phyloP scores from a whole-genome alignment of 1,284 basidiomycete genomes.

The Malassezia arunalokei region DNA sequence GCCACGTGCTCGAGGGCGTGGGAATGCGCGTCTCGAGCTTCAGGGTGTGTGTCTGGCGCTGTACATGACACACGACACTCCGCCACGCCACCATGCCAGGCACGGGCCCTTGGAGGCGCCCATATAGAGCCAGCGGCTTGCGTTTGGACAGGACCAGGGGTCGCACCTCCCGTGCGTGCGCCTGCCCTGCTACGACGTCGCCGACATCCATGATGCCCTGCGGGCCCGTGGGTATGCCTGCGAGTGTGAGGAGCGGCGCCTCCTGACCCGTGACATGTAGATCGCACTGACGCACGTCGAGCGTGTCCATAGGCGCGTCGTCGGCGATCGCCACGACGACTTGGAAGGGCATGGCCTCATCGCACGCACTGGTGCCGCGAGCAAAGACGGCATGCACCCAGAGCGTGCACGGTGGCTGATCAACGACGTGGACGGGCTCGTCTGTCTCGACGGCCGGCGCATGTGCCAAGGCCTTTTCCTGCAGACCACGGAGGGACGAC shows the following conservation, averaged over 20 bases:
- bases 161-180: not conserved
- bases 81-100: not conserved
- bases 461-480: not conserved
- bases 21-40: not conserved
- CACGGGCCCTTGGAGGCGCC: not conserved
- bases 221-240: not conserved
- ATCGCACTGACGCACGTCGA: not conserved
- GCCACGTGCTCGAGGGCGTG: not conserved
- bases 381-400: not conserved
- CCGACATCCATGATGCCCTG: not conserved
- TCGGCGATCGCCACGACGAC: not conserved
- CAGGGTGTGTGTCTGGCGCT: not conserved
- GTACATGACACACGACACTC: not conserved
- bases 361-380: not conserved
- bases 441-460: not conserved
- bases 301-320: not conserved
- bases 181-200: not conserved
- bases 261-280: not conserved
- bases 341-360: not conserved
- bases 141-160: not conserved
- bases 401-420: not conserved
- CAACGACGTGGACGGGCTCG: not conserved
- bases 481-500: not conserved
- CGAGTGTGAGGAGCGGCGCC: not conserved
- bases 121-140: not conserved